phyloP scores from a whole-genome alignment of 805 yeast genomes.

The Wickerhamiella musiphila region DNA sequence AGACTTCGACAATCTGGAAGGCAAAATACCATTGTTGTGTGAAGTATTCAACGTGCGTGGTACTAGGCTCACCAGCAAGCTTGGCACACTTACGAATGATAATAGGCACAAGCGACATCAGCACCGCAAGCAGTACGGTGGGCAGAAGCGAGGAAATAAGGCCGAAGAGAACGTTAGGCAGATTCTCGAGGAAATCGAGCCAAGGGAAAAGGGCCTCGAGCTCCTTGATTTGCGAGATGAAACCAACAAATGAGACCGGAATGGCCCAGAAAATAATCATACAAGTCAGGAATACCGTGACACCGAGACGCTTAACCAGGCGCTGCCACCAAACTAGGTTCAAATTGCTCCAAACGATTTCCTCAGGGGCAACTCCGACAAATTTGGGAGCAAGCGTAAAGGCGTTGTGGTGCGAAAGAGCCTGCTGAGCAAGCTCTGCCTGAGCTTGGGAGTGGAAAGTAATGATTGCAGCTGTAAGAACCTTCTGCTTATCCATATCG shows the following conservation, averaged over 20 bases:
- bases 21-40: slow-evolving; percentile 82
- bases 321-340: slow-evolving; percentile 41
- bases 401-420: slow-evolving; percentile 34
- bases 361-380: slow-evolving; percentile 62
- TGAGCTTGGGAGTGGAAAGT: slow-evolving; percentile 75
- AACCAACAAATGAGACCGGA: slow-evolving; percentile 96
- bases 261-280: slow-evolving; percentile 83
- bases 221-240: slow-evolving; percentile 64
- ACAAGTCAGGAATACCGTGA: slow-evolving; percentile 40
- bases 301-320: slow-evolving; percentile 36
- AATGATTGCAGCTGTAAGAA: slow-evolving; percentile 70
- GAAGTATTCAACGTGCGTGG: slow-evolving; percentile 57
- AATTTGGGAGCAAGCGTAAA: slow-evolving; percentile 29
- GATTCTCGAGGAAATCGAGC: slow-evolving; percentile 53
- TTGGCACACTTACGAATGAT: slow-evolving; percentile 64
- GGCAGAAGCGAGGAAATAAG: slow-evolving; percentile 79
- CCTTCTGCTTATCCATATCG: slow-evolving; percentile 33
- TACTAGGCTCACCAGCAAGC: slow-evolving; percentile 52
- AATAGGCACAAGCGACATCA: slow-evolving; percentile 78
- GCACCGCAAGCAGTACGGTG: slow-evolving; percentile 55
- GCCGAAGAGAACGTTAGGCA: slow-evolving; percentile 61
- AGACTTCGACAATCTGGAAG: slow-evolving; percentile 80
- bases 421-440: slow-evolving; percentile 75
- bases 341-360: slow-evolving; percentile 69
- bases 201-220: slow-evolving; percentile 34